Conservation (phyloP, 169 alveolate genomes). For the Plasmodium coatneyi region DNA sequence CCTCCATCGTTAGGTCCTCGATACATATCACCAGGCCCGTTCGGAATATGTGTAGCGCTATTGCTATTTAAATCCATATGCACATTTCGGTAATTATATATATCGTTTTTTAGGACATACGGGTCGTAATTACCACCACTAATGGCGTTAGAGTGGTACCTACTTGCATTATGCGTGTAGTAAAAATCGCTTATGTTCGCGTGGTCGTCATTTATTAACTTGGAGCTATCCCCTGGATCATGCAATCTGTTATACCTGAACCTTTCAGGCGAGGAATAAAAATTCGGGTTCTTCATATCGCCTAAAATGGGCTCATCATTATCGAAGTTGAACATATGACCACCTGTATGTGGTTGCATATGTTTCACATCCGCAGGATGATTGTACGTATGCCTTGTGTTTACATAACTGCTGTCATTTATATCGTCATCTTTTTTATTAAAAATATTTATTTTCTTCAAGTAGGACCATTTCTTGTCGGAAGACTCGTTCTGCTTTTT, state of each 20-base stretch:
- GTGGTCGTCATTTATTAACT: constrained; percentile 14
- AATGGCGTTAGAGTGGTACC: background rate
- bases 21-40: constrained; percentile 11
- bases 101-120: constrained; percentile 27
- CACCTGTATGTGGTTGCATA: constrained; percentile 1
- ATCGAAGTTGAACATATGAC: constrained; percentile 24
- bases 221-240: constrained; percentile 18
- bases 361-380: background rate
- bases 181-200: background rate
- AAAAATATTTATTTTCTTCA: constrained; percentile 47
- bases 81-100: constrained; percentile 30
- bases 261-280: constrained; percentile 17
- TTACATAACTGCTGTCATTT: background rate
- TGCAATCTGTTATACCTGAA: constrained; percentile 39
- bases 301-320: constrained; percentile 24
- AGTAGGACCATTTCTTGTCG: constrained; percentile 56
- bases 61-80: constrained; percentile 8
- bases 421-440: constrained; percentile 21
- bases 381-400: background rate
- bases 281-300: constrained; percentile 39
- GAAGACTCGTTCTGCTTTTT: constrained; percentile 34
- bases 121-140: constrained; percentile 22
- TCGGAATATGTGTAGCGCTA: background rate
- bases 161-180: background rate
- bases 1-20: background rate